These are phyloP conservation scores for Jacaranda copaia DNA, from an alignment of 257 asterid species.

Conservation along the genomic window DNA sequence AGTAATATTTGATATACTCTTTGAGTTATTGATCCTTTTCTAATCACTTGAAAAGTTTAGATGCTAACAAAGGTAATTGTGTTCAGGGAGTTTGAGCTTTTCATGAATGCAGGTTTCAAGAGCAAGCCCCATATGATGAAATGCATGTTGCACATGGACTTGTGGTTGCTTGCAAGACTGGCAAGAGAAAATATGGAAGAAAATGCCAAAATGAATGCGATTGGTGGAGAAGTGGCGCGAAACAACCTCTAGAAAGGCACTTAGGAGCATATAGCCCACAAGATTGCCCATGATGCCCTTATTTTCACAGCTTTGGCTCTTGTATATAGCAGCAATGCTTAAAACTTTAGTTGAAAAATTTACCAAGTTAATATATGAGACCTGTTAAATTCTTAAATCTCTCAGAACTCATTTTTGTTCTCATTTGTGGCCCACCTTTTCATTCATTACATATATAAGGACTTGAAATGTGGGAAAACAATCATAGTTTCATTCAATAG, in stretches of 20 bases:
- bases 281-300: constrained; percentile 33
- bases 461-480: no score
- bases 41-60: not conserved
- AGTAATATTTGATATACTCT: no score
- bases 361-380: constrained; percentile 8
- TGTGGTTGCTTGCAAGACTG: not conserved
- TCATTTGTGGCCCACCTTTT: not conserved
- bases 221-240: not conserved
- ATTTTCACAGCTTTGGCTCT: constrained; percentile 23
- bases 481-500: no score
- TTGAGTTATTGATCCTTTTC: not conserved
- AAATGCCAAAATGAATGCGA: constrained; percentile 8
- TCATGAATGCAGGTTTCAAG: constrained; percentile 70
- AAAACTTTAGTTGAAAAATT: not conserved
- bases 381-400: not conserved
- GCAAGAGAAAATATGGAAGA: constrained; percentile 7
- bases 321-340: constrained; percentile 34
- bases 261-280: constrained; percentile 24
- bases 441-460: not conserved
- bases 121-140: constrained; percentile 76
- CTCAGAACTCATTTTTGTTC: not conserved
- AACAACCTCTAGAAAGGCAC: not conserved
- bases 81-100: constrained; percentile 1
- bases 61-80: not conserved
- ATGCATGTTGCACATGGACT: not conserved